Evolutionary conservation across 1,284 basidiomycete genomes (phyloP).

Genomic region (Chondrostereum purpureum): DNA sequence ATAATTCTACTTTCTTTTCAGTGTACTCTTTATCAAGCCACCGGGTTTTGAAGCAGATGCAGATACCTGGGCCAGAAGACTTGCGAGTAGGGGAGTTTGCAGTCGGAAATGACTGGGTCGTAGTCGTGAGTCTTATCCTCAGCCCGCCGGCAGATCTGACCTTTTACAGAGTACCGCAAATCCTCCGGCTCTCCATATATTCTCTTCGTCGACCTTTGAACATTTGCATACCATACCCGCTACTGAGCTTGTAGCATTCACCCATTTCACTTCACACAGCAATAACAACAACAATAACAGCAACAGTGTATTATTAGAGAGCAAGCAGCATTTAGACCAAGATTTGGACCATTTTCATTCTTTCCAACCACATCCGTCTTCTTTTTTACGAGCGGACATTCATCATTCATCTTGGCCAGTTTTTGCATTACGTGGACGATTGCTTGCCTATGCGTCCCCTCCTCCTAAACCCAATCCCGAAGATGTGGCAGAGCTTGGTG

Average conservation of each 20-base stretch:
- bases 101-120: slow-evolving; percentile 44
- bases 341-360: neutral
- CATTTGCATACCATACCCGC: slow-evolving; percentile 46
- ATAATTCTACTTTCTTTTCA: slow-evolving; percentile 30
- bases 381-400: slow-evolving; percentile 5
- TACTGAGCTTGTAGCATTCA: slow-evolving; percentile 36
- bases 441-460: slow-evolving; percentile 55
- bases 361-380: slow-evolving; percentile 6
- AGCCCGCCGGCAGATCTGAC: neutral
- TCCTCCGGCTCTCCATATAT: slow-evolving; percentile 50
- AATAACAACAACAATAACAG: slow-evolving; percentile 23
- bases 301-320: slow-evolving; percentile 33
- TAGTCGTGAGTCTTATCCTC: slow-evolving; percentile 42
- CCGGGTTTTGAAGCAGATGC: slow-evolving; percentile 42
- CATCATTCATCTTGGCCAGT: slow-evolving; percentile 28
- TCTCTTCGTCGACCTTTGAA: slow-evolving; percentile 48
- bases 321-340: slow-evolving; percentile 12
- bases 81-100: slow-evolving; percentile 32
- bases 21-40: slow-evolving; percentile 60
- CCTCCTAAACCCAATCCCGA: slow-evolving; percentile 25
- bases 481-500: slow-evolving; percentile 12
- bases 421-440: slow-evolving; percentile 54
- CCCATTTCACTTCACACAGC: slow-evolving; percentile 19
- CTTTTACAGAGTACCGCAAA: slow-evolving; percentile 44
- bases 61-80: slow-evolving; percentile 33